Conservation (phyloP, 768 basidiomycete species). For the Fomitopsis pulvina region DNA sequence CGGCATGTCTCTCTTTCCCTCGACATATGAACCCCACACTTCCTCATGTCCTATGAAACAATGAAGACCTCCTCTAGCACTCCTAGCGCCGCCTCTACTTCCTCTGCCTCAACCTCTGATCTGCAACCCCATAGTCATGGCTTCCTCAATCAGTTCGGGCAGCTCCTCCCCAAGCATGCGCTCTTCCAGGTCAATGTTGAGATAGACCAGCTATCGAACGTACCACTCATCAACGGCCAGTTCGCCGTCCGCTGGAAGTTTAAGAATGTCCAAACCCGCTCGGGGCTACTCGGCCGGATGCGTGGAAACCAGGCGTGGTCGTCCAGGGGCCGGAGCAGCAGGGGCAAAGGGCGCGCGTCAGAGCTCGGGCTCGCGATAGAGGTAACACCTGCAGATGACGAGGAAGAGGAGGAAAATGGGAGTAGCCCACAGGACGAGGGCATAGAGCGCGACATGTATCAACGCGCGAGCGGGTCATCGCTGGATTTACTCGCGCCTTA, state of each 20-base stretch:
- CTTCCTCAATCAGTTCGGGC: slow-evolving; percentile 53
- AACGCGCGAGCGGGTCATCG: slow-evolving; percentile 3
- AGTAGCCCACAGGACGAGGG: slow-evolving; percentile 11
- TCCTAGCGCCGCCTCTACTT: not conserved
- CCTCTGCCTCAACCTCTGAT: not conserved
- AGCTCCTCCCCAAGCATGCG: slow-evolving; percentile 59
- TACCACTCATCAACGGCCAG: slow-evolving; percentile 66
- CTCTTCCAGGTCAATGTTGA: slow-evolving; percentile 55
- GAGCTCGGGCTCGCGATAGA: slow-evolving; percentile 5
- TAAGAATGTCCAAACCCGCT: slow-evolving; percentile 44
- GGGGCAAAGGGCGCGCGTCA: slow-evolving; percentile 11
- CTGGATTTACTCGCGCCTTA: slow-evolving; percentile 6
- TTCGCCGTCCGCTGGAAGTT: slow-evolving; percentile 70
- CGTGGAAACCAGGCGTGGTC: slow-evolving; percentile 21
- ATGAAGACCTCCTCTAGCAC: not conserved
- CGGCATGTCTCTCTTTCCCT: slow-evolving; percentile 3
- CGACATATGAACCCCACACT: not conserved
- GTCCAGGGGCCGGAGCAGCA: slow-evolving; percentile 8
- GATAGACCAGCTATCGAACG: slow-evolving; percentile 63
- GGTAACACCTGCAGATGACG: slow-evolving; percentile 5
- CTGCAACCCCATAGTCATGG: slow-evolving; percentile 10
- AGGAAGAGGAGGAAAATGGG: slow-evolving; percentile 4
- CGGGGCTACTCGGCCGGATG: slow-evolving; percentile 37
- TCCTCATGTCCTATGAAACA: not conserved
- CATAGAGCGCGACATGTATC: not conserved